phyloP scores from a whole-genome alignment of 2,329 filamentous ascomycete genomes.

The Metarhizium rileyi region DNA sequence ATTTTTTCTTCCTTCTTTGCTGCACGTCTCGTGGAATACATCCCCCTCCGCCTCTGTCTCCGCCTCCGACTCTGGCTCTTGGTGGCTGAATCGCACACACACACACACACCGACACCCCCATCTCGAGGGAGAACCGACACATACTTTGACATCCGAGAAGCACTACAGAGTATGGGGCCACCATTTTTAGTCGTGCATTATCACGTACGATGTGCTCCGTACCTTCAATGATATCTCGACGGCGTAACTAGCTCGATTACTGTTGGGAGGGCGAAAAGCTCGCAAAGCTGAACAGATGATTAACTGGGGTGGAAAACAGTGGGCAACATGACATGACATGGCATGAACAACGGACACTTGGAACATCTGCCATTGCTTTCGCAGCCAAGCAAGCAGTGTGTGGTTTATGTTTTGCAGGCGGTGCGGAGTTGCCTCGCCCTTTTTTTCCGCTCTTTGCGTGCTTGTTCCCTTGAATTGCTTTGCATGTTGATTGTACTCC shows the following conservation, averaged over 20 bases:
- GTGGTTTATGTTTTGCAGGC: not conserved
- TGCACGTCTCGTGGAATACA: not conserved
- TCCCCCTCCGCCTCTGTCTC: not conserved
- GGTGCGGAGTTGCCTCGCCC: not conserved
- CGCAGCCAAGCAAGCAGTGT: not conserved
- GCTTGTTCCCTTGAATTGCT: not conserved
- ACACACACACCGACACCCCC: too few species aligned
- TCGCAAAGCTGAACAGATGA: not conserved
- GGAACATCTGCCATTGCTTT: not conserved
- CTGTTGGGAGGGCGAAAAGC: not conserved
- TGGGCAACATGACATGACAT: not conserved
- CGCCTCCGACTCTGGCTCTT: not conserved
- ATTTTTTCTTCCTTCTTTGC: not conserved
- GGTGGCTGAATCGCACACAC: not conserved
- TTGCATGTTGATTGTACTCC: not conserved
- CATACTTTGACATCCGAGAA: too few species aligned
- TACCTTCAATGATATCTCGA: too few species aligned
- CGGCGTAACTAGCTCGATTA: too few species aligned
- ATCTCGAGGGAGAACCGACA: not conserved
- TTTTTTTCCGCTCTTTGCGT: not conserved
- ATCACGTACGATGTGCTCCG: too few species aligned
- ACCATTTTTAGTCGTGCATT: too few species aligned
- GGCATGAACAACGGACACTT: not conserved
- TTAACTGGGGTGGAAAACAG: not conserved
- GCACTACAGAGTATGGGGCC: too few species aligned